Base-by-base conservation (phyloP, 169 alveolate genomes). In the Plasmodium vinckei region DNA sequence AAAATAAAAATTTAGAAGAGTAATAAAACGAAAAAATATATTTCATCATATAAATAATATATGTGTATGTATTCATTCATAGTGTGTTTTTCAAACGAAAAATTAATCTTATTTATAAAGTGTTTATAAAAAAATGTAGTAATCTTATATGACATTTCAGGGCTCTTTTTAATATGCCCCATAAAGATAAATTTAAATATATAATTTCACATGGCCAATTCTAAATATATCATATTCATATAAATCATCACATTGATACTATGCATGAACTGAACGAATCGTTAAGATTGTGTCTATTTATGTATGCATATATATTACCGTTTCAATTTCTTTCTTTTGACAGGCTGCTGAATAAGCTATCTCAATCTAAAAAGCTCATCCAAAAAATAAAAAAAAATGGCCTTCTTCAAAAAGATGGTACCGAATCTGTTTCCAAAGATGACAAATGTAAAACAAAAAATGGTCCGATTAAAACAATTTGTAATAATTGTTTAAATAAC, bases 1-100 rank as follows among this genome's bases (percentile, higher is more conserved):
- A 75, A 75, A 75, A 75, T 67, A 75, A 75, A 27, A 75, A 63
- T 54, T 60, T 75, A 56, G 88, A 75, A 75, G 33, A 63, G 88
- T 75, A 75, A 12, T 42, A 54, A 21, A 75, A 63, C 15, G 39
- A 47, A 57, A 27, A 15, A 57, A 19, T 15, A 57, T 57, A 57
- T 17, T 51, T 13, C 21, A 68, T 47, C 7, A 21, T n/a, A 44
- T 9, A n/a, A 68, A 68, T 12, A 9, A 44, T 3, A 47, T 19
- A 68, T 46, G n/a, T 57, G 39, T 17, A 12, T 57, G 65, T 17
- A 33, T 33, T 33, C 3, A 33, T 33, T 33, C 42, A 33, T 33
- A 33, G 42, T 33, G 42, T 33, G 42, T 5, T 33, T 33, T 33
- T 33, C 42, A 33, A 33, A 33, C 42, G 7, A 33, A 33, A 33